A percentile compares a stretch with the other conserved stretches of the same genome.
These are phyloP conservation scores for Fusarium floridanum DNA, from an alignment of 2,329 filamentous ascomycete species.

Conservation along the genomic window DNA sequence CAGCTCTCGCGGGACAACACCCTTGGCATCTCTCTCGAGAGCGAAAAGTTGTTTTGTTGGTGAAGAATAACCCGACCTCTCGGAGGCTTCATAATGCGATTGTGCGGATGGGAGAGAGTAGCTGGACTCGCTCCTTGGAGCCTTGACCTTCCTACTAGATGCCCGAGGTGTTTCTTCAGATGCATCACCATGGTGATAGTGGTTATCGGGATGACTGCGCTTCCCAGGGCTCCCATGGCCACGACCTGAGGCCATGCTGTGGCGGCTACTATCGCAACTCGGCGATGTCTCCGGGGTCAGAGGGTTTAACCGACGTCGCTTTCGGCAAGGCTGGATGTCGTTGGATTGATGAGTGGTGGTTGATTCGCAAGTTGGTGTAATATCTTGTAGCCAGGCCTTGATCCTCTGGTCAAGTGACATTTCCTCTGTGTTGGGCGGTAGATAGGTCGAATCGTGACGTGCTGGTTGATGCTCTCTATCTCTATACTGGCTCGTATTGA, in stretches of 20 bases:
- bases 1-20: conserved; percentile 3
- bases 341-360: neutral
- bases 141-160: neutral
- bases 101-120: conserved; percentile 13
- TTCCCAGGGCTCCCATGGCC: neutral
- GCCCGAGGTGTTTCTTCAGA: conserved; percentile 12
- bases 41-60: conserved; percentile 15
- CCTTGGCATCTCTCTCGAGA: neutral
- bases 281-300: conserved; percentile 2
- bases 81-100: neutral
- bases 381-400: neutral
- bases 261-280: neutral
- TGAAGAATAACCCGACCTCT: conserved; percentile 17
- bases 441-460: neutral
- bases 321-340: neutral
- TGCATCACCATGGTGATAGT: neutral
- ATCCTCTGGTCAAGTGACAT: conserved; percentile 9
- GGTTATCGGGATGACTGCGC: neutral
- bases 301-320: conserved; percentile 15
- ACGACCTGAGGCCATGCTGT: conserved; percentile 1
- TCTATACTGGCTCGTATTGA: neutral
- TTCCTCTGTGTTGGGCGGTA: neutral
- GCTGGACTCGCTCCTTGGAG: conserved; percentile 21
- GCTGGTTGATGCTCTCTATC: neutral
- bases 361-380: neutral